Percentiles rank a stretch among this genome's conserved stretches.
Evolutionary conservation across 2,329 filamentous ascomycete genomes (phyloP).

Genomic region (Aspergillus brunneoviolaceus): DNA sequence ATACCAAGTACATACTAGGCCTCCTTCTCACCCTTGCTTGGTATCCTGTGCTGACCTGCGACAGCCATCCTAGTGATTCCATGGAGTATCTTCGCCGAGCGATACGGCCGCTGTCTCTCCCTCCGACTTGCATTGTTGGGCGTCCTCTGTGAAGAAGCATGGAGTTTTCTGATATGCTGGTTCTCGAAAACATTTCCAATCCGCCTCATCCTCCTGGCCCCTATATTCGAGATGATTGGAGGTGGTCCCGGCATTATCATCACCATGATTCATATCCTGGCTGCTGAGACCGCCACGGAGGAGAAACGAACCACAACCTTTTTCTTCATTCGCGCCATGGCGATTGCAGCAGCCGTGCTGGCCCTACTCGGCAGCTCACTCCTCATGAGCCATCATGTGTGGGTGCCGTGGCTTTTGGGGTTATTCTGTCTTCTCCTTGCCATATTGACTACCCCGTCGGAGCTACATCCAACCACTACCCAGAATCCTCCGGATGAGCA

Average conservation of each 20-base stretch:
- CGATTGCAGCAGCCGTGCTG: not conserved
- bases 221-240: too few species aligned
- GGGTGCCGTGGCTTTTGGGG: constrained; percentile 2
- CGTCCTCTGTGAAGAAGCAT: not conserved
- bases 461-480: not conserved
- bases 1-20: not conserved
- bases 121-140: not conserved
- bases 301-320: not conserved
- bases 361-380: not conserved
- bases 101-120: constrained; percentile 1
- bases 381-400: not conserved
- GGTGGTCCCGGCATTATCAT: not conserved
- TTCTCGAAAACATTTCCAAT: not conserved
- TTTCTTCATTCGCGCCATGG: constrained; percentile 1
- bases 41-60: not conserved
- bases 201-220: too few species aligned
- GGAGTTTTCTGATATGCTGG: not conserved
- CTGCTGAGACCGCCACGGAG: not conserved
- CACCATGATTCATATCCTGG: not conserved
- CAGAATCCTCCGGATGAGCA: not conserved
- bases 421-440: constrained; percentile 1
- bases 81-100: not conserved
- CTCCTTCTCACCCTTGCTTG: not conserved
- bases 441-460: not conserved
- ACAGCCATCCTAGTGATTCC: constrained; percentile 3